Percentiles rank a stretch among this genome's conserved stretches.
Conservation (phyloP, 2,329 filamentous ascomycete genomes). For the Capronia americana region DNA sequence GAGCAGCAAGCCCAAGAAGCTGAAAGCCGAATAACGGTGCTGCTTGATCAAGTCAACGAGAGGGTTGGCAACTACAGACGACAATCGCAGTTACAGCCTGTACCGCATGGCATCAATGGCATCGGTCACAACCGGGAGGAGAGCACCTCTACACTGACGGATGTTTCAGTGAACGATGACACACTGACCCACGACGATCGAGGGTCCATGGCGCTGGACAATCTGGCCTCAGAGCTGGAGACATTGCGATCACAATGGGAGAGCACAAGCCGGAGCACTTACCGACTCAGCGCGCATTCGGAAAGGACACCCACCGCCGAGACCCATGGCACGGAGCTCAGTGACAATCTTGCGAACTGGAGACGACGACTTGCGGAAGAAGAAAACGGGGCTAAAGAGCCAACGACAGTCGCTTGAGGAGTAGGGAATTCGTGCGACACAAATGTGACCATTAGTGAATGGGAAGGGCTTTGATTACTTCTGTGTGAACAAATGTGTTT, state of each 20-base stretch:
- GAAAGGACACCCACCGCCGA: conserved; percentile 64
- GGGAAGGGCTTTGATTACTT: conserved; percentile 8
- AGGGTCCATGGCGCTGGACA: conserved; percentile 79
- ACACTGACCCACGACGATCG: conserved; percentile 58
- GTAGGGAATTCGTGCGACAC: not conserved
- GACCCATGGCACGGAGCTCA: conserved; percentile 56
- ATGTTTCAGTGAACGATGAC: conserved; percentile 47
- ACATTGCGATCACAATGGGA: conserved; percentile 92
- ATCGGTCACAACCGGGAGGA: conserved; percentile 35
- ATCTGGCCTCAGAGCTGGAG: conserved; percentile 89
- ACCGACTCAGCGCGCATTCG: conserved; percentile 88
- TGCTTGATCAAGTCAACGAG: conserved; percentile 91
- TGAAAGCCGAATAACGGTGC: conserved; percentile 88
- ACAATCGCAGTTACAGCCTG: conserved; percentile 60
- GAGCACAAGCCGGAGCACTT: conserved; percentile 92
- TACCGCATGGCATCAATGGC: conserved; percentile 33
- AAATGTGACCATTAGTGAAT: conserved; percentile 11
- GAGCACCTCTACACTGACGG: conserved; percentile 50
- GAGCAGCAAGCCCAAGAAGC: conserved; percentile 87
- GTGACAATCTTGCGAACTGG: conserved; percentile 79
- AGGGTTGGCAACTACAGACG: conserved; percentile 95
- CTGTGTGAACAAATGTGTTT: conserved; percentile 22
- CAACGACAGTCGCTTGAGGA: conserved; percentile 24
- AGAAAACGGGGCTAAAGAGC: conserved; percentile 43
- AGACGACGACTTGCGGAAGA: conserved; percentile 74